Evolutionary conservation across 75 land plant genomes (phyloP).

Genomic region (Larix kaempferi): DNA sequence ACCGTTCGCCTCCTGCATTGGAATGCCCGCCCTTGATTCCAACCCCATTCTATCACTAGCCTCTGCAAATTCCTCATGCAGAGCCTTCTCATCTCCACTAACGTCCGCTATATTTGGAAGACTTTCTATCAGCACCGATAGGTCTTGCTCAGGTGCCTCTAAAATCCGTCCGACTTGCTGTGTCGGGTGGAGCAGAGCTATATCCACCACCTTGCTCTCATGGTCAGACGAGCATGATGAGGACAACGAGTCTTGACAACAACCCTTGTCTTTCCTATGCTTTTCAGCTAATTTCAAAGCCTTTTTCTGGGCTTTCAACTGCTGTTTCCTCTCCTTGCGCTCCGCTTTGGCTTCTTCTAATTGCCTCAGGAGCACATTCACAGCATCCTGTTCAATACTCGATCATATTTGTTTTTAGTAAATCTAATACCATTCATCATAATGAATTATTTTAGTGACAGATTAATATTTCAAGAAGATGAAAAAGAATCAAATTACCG

Average conservation of each 20-base stretch:
- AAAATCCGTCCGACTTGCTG: not conserved
- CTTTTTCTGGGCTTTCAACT: constrained; percentile 31
- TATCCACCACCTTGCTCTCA: constrained; percentile 32
- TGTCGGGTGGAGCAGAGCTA: not conserved
- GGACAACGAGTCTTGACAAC: constrained; percentile 10
- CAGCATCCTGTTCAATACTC: constrained; percentile 33
- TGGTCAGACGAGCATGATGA: constrained; percentile 45
- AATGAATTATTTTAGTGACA: too few relatives aligned
- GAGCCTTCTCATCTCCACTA: not conserved
- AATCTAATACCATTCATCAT: not conserved
- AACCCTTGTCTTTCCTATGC: not conserved
- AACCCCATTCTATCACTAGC: too few relatives aligned
- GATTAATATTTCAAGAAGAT: not conserved
- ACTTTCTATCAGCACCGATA: not conserved
- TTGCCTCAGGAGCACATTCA: constrained; percentile 23
- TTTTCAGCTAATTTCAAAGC: constrained; percentile 8
- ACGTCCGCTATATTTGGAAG: not conserved
- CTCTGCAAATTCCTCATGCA: constrained; percentile 4
- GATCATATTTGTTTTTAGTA: not conserved
- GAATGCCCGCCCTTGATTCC: not conserved
- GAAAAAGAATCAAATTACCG: not conserved
- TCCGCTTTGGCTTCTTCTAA: constrained; percentile 33
- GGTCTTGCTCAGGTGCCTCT: not conserved
- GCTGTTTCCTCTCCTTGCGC: constrained; percentile 35
- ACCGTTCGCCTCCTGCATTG: constrained; percentile 27